Base-by-base conservation (phyloP, 2,329 filamentous ascomycete genomes). In the Magnaporthiopsis rhizophila region DNA sequence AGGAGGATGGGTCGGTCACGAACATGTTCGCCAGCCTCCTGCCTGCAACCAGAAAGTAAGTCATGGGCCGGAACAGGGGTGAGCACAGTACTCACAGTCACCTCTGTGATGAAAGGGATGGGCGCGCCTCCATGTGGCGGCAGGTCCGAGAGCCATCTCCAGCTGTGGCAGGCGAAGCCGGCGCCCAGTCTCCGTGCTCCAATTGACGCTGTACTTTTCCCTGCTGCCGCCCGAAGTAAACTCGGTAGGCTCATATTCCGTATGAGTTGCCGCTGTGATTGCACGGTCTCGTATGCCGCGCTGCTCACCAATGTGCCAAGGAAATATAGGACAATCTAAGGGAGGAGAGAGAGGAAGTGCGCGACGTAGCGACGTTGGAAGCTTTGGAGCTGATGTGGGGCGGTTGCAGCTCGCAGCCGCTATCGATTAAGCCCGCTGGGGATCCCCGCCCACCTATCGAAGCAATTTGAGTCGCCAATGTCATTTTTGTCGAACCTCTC, bases 1-100 rank as follows among this genome's bases (percentile, higher is more conserved):
- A 53, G 61, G 38, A 32, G 11, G 45, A 13, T 32, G 5, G n/a
- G n/a, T 11, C 57, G 9, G 58, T 53, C 59, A 82, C 86, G 69
- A 80, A 92, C 89, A 91, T 75, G 89, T 91, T 74, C 89, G 88
- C 83, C 89, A 90, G 67, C 89, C 89, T 68, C 88, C 88, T 71
- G 87, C 83, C 89, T 92, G 71, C 45, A 68, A 28, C 8, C 45
- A n/a, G 21, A 9, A 2, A 21, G 45, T 53, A 6, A 53, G 45
- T 24, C 7, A 53, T 24, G 18, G 21, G 3, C 45, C 56, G 32
- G 34, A 30, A 59, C 58, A 58, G 50, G 61, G 24, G 58, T 58
- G 36, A 50, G 18, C 63, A 63, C 68, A 63, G 60, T 30, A 69
- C 76, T 64, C 77, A 83, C 80, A 66, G 80, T 81, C 64, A 82